Conservation (phyloP, 2,329 filamentous ascomycete species). For the Venturia carpophila region DNA sequence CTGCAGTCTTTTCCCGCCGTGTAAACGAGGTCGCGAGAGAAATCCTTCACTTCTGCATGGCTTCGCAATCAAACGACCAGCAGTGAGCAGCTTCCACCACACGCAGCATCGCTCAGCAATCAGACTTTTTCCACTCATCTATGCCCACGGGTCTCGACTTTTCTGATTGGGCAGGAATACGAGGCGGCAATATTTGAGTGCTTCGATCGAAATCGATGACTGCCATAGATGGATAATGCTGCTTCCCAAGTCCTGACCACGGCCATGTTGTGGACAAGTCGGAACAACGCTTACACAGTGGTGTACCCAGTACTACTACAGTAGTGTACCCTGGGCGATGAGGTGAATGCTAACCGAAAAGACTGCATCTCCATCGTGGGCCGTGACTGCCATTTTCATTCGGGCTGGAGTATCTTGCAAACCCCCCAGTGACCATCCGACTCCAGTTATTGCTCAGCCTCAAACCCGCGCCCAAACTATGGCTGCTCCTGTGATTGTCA, state of each 20-base stretch:
- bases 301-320: too few relatives aligned
- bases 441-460: background rate
- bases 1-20: background rate
- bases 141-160: background rate
- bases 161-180: constrained; percentile 4
- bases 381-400: background rate
- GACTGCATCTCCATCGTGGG: background rate
- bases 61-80: background rate
- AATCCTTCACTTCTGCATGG: background rate
- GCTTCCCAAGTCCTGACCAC: background rate
- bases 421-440: background rate
- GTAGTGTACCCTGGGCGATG: too few relatives aligned
- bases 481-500: background rate
- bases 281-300: too few relatives aligned
- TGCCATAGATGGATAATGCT: background rate
- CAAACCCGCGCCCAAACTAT: background rate
- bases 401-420: background rate
- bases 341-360: too few relatives aligned
- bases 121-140: background rate
- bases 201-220: background rate
- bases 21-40: background rate
- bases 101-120: background rate
- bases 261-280: background rate
- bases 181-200: background rate
- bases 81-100: too few relatives aligned